Evolutionary conservation across 2,329 filamentous ascomycete genomes (phyloP).

Genomic region (Parafenestella ontariensis): DNA sequence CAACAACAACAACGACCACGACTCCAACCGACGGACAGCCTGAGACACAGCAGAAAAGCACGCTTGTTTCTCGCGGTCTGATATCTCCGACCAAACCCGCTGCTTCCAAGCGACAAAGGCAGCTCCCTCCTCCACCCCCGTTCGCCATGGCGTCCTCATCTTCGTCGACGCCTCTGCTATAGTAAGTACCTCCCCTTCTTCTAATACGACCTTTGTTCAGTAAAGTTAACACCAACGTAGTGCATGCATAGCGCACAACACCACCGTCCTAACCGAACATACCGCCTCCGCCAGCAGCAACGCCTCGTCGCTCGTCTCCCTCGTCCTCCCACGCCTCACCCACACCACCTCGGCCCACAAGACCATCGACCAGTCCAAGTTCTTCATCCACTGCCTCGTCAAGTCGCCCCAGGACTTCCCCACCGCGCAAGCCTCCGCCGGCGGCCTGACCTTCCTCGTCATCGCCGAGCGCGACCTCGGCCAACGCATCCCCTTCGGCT

Average conservation of each 20-base stretch:
- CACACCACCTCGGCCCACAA: constrained; percentile 84
- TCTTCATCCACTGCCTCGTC: constrained; percentile 96
- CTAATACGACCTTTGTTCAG: neutral
- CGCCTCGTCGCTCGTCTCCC: constrained; percentile 84
- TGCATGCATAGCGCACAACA: constrained; percentile 92
- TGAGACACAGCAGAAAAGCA: constrained; percentile 1
- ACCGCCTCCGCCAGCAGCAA: constrained; percentile 83
- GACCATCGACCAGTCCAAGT: constrained; percentile 89
- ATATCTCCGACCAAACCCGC: constrained; percentile 11
- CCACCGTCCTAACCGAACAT: constrained; percentile 92
- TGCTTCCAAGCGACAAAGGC: constrained; percentile 5
- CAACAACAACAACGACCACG: constrained; percentile 5
- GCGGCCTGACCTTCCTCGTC: constrained; percentile 89
- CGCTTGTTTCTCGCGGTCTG: constrained; percentile 9
- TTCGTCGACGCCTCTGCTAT: constrained; percentile 48
- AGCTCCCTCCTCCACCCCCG: constrained; percentile 1
- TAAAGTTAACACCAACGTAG: constrained; percentile 55
- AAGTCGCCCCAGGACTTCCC: constrained; percentile 75
- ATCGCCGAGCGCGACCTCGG: constrained; percentile 82
- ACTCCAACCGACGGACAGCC: constrained; percentile 4
- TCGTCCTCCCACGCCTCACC: constrained; percentile 94
- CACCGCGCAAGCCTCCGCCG: constrained; percentile 63
- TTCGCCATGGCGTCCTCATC: constrained; percentile 50
- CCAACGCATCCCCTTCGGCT: constrained; percentile 90
- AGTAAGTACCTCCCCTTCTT: constrained; percentile 32